Base-by-base conservation (phyloP, 805 yeast genomes). In the Starmerella floricola region DNA sequence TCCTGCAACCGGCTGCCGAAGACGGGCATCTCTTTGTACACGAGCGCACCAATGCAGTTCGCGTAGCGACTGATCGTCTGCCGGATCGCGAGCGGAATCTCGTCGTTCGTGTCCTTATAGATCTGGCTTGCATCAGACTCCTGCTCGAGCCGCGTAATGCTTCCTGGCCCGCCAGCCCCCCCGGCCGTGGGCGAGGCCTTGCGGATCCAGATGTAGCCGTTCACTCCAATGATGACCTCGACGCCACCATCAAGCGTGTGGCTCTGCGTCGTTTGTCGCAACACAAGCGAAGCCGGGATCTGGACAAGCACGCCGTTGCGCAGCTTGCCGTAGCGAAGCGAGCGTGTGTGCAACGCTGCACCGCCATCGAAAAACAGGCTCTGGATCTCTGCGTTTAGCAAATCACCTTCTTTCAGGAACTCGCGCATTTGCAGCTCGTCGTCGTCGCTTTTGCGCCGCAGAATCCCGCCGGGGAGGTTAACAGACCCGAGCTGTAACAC, bases 381-480 rank as follows among this genome's bases (percentile, higher is more conserved):
- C 64, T 93, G 98, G 15, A 91, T 95, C 62, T 91, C 99, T 33
- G 96, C 95, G 58, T 91, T 91, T 46, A 91, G 67, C 47, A 93
- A 67, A 61, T 91, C 98, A 13, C 98, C 98, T 57, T 93, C 99
- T 58, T 91, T 91, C 53, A 91, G 66, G 55, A 87, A 84, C 52
- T 73, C 75, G 55, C 98, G 73, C 99, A 93, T 91, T 58, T 88
- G 95, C 50, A 91, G 68, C 64, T 91, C 98, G 65, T 91, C 99
- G 50, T 81, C 77, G 58, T 93, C 98, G 27, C 87, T 77, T 60
- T 93, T 91, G 56, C 98, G 73, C 62, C 98, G 74, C 54, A 91
- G 65, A 2, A 91, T 82, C 42, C 99, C 99, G 41, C 99, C 98
- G 2, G 99, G 99, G 48, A 91, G 69, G 60, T 91, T 91, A 17